Conservation (phyloP, 441 rosid species). For the Pelargonium fulgidum region DNA sequence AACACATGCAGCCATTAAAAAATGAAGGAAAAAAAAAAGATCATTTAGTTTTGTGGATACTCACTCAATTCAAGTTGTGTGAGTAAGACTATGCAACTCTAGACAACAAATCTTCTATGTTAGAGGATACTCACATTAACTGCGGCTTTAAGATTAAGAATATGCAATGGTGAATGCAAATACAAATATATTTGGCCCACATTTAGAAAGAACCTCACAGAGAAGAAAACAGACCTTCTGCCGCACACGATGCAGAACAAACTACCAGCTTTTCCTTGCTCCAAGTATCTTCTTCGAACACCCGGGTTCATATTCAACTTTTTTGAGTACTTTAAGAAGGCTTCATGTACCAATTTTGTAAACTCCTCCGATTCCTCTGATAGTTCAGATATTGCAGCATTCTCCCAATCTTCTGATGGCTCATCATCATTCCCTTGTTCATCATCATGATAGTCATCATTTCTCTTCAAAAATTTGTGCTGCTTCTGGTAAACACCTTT, state of each 20-base stretch:
- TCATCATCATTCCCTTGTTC: conserved; percentile 32
- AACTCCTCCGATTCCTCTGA: conserved; percentile 52
- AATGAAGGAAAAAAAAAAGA: neutral
- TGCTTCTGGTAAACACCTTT: conserved; percentile 34
- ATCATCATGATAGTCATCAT: conserved; percentile 33
- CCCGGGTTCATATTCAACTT: conserved; percentile 39
- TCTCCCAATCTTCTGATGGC: conserved; percentile 29
- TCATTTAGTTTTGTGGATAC: neutral
- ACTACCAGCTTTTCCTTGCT: conserved; percentile 55
- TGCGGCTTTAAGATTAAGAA: conserved; percentile 16
- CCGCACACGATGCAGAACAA: conserved; percentile 66
- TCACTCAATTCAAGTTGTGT: conserved; percentile 11
- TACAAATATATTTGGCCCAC: conserved; percentile 21
- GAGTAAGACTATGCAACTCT: neutral
- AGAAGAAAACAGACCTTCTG: conserved; percentile 46
- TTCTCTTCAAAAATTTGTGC: conserved; percentile 39
- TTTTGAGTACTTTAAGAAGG: conserved; percentile 43
- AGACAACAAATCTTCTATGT: neutral
- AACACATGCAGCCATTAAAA: neutral
- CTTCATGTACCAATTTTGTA: conserved; percentile 46
- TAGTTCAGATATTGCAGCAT: conserved; percentile 32
- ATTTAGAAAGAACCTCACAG: conserved; percentile 18
- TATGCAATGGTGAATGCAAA: conserved; percentile 23
- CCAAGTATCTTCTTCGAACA: conserved; percentile 50
- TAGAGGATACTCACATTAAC: neutral